Evolutionary conservation across 805 yeast genomes (phyloP).

Genomic region (Teunomyces lycoperdinae): DNA sequence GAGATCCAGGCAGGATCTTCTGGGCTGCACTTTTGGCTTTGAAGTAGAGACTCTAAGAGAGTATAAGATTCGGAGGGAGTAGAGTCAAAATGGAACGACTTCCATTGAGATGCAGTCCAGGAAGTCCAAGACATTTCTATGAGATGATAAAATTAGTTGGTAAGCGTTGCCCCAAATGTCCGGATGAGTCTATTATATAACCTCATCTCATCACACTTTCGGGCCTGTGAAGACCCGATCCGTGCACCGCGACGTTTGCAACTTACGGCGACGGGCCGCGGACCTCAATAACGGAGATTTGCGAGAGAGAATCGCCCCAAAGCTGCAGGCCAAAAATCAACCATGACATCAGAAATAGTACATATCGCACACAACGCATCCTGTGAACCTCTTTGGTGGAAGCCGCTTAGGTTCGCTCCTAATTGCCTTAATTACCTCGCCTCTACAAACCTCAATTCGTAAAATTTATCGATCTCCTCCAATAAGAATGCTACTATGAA

Average conservation of each 20-base stretch:
- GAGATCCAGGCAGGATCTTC: slow-evolving; percentile 93
- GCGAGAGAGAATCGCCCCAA: background rate
- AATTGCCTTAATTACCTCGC: too few relatives aligned
- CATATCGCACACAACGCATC: background rate
- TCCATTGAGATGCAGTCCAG: slow-evolving; percentile 85
- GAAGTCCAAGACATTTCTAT: slow-evolving; percentile 41
- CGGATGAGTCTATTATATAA: background rate
- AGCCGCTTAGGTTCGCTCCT: background rate
- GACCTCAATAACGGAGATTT: slow-evolving; percentile 1
- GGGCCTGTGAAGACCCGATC: slow-evolving; percentile 1
- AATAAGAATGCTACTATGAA: too few relatives aligned
- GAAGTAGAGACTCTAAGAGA: slow-evolving; percentile 44
- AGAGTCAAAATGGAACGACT: slow-evolving; percentile 57
- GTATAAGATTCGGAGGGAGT: slow-evolving; percentile 61
- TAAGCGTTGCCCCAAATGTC: background rate
- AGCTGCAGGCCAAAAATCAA: background rate
- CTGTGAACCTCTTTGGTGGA: background rate
- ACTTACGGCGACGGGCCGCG: slow-evolving; percentile 8
- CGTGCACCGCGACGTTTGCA: slow-evolving; percentile 3
- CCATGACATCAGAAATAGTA: slow-evolving; percentile 1
- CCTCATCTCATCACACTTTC: background rate
- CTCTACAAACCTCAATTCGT: background rate
- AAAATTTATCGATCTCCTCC: background rate
- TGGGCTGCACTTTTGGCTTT: slow-evolving; percentile 45
- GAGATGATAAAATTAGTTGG: background rate